A percentile compares a stretch with the other conserved stretches of the same genome.
phyloP scores from a whole-genome alignment of 139 green algal genomes.

The Dunaliella sp. region DNA sequence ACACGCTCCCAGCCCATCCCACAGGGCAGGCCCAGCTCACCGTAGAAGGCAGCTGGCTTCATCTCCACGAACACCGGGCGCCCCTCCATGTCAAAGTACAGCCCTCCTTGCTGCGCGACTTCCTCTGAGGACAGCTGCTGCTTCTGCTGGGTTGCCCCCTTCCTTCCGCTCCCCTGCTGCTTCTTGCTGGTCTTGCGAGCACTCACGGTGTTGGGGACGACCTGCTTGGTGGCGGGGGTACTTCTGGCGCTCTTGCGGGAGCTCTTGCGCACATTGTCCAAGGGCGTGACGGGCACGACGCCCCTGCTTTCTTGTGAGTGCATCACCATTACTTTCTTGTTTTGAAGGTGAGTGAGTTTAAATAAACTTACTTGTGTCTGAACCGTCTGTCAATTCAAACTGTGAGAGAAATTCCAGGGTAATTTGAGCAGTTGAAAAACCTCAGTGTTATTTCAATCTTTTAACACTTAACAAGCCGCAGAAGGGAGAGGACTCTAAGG shows the following conservation, averaged over 20 bases:
- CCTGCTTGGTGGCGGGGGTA: not conserved
- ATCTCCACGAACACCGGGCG: not conserved
- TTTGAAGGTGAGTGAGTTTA: too few species aligned
- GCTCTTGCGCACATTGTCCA: not conserved
- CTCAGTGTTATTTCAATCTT: too few species aligned
- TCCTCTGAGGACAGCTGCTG: not conserved
- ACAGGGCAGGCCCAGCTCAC: too few species aligned
- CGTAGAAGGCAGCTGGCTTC: not conserved
- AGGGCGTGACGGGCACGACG: not conserved
- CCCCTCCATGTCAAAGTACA: not conserved
- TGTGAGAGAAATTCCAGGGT: too few species aligned
- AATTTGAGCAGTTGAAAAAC: too few species aligned
- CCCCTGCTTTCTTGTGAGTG: not conserved
- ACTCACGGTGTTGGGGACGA: not conserved
- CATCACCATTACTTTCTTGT: too few species aligned
- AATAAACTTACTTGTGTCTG: too few species aligned
- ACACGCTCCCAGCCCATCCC: too few species aligned
- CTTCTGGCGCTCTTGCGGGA: not conserved
- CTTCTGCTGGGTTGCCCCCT: not conserved
- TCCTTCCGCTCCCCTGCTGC: too few species aligned
- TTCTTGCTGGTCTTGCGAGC: not conserved
- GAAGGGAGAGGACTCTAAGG: too few species aligned
- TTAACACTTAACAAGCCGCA: too few species aligned
- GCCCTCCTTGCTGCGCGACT: not conserved
- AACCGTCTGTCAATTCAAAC: too few species aligned